A percentile compares a stretch with the other conserved stretches of the same genome.
phyloP scores from a whole-genome alignment of 768 basidiomycete species.

The Mycena sanguinolenta region DNA sequence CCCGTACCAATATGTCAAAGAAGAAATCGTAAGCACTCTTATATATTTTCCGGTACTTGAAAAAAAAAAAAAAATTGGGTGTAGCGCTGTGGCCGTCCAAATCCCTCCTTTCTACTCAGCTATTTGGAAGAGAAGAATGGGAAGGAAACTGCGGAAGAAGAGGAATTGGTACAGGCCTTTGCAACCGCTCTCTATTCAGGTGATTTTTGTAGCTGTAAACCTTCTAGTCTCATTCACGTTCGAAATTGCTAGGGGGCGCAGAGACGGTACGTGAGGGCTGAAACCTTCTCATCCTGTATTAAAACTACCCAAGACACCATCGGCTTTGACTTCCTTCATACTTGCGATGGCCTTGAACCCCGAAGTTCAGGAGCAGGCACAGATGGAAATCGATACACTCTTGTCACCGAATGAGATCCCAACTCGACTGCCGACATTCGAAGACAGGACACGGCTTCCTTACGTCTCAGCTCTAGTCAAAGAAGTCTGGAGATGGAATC shows the following conservation, averaged over 20 bases:
- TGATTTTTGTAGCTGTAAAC: neutral
- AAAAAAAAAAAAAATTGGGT: too few species aligned
- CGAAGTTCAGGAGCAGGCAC: conserved; percentile 19
- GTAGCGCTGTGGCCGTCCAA: conserved; percentile 35
- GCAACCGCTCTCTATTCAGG: conserved; percentile 47
- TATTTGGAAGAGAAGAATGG: conserved; percentile 40
- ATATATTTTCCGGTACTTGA: too few species aligned
- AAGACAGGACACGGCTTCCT: conserved; percentile 35
- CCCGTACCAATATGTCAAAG: conserved; percentile 47
- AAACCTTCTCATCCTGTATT: neutral
- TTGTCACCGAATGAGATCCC: conserved; percentile 4
- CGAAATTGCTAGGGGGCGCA: conserved; percentile 41
- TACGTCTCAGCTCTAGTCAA: conserved; percentile 41
- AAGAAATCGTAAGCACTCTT: conserved; percentile 42
- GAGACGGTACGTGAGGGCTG: conserved; percentile 42
- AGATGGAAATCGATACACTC: conserved; percentile 17
- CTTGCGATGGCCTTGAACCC: conserved; percentile 51
- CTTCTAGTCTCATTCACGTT: neutral
- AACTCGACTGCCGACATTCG: conserved; percentile 40
- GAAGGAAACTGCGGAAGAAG: conserved; percentile 36
- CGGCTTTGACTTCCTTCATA: conserved; percentile 50
- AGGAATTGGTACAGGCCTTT: conserved; percentile 48
- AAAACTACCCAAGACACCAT: conserved; percentile 40
- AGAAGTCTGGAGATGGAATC: conserved; percentile 41
- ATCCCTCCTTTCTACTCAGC: conserved; percentile 40